phyloP scores from a whole-genome alignment of 2,329 filamentous ascomycete species.

The Nannizziopsis arthrosporioides region DNA sequence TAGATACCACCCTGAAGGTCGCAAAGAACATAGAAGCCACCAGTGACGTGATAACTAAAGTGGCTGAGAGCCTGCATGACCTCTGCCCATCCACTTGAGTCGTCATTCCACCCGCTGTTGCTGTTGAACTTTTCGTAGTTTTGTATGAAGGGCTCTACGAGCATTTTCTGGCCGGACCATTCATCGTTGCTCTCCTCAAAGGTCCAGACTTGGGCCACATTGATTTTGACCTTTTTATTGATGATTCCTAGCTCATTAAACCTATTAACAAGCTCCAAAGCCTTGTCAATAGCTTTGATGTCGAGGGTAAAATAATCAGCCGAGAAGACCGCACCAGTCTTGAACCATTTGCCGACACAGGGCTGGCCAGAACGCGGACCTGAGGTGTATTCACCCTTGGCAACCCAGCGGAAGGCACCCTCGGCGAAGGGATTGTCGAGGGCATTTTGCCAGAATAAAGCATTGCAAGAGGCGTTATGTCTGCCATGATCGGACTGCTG shows the following conservation, averaged over 20 bases:
- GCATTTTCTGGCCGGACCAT: slow-evolving; percentile 17
- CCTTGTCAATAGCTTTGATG: slow-evolving; percentile 28
- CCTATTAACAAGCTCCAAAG: slow-evolving; percentile 27
- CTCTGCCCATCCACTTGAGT: slow-evolving; percentile 23
- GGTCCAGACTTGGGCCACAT: slow-evolving; percentile 27
- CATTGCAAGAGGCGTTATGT: slow-evolving; percentile 5
- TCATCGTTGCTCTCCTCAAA: slow-evolving; percentile 13
- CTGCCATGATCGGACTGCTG: slow-evolving; percentile 5
- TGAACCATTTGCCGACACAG: slow-evolving; percentile 34
- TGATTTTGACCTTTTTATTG: slow-evolving; percentile 27
- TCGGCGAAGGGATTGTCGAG: slow-evolving; percentile 5
- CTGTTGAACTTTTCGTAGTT: slow-evolving; percentile 39
- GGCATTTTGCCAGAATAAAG: neutral
- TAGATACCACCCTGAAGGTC: slow-evolving; percentile 37
- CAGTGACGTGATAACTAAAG: slow-evolving; percentile 33
- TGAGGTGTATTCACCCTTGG: slow-evolving; percentile 21
- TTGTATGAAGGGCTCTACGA: slow-evolving; percentile 33
- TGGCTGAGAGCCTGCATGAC: slow-evolving; percentile 37
- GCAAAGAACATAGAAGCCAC: slow-evolving; percentile 31
- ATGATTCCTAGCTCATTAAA: slow-evolving; percentile 28
- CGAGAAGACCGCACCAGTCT: slow-evolving; percentile 27
- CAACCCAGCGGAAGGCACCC: slow-evolving; percentile 10
- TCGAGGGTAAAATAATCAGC: slow-evolving; percentile 29
- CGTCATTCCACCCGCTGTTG: slow-evolving; percentile 32
- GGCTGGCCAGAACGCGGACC: slow-evolving; percentile 24